Conservation (phyloP, 495 filamentous ascomycete genomes). For the Penicillium cataractarum region DNA sequence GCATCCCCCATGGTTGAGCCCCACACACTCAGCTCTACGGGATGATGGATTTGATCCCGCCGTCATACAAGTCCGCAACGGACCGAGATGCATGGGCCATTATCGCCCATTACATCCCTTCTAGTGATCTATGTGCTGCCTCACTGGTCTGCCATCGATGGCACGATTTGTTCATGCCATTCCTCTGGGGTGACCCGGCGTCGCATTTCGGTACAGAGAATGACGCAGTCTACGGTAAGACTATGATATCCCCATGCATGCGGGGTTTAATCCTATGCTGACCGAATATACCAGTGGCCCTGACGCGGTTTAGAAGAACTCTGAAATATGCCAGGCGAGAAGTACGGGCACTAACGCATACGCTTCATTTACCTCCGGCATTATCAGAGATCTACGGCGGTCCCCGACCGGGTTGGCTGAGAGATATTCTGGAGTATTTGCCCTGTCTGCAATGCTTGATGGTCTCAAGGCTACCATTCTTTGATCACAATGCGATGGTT, state of each 20-base stretch:
- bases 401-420: constrained; percentile 62
- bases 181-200: constrained; percentile 68
- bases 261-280: neutral
- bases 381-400: constrained; percentile 68
- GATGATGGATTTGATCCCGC: constrained; percentile 58
- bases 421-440: constrained; percentile 61
- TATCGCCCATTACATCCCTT: constrained; percentile 62
- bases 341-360: constrained; percentile 62
- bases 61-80: constrained; percentile 62
- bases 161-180: constrained; percentile 62
- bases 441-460: constrained; percentile 65
- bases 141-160: constrained; percentile 61
- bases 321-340: constrained; percentile 56
- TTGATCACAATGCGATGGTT: constrained; percentile 64
- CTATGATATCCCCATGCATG: neutral
- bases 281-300: constrained; percentile 49
- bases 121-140: constrained; percentile 60
- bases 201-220: constrained; percentile 66
- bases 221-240: constrained; percentile 63
- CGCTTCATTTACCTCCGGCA: constrained; percentile 68
- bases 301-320: constrained; percentile 65
- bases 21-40: neutral
- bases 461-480: constrained; percentile 64
- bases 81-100: constrained; percentile 63
- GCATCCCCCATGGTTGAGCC: neutral